Evolutionary conservation across 2,329 filamentous ascomycete species (phyloP).

Genomic region (Knufia fluminis): DNA sequence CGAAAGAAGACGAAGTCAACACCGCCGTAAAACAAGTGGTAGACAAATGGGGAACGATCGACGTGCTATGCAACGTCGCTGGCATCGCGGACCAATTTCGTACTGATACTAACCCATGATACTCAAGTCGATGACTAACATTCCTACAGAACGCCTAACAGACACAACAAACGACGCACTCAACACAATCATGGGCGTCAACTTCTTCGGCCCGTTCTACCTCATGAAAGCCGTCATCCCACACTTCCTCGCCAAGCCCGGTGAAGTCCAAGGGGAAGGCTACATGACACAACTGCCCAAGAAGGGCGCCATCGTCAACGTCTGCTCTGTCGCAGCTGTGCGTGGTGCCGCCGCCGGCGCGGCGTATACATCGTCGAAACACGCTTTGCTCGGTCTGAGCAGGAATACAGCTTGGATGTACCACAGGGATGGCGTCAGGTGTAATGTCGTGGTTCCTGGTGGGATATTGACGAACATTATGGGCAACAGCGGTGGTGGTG

Average conservation of each 20-base stretch:
- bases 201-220: conserved; percentile 36
- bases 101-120: neutral
- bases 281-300: neutral
- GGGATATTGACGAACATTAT: conserved; percentile 49
- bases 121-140: no score
- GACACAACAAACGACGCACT: conserved; percentile 32
- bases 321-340: conserved; percentile 32
- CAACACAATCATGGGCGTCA: conserved; percentile 34
- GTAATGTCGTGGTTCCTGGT: conserved; percentile 43
- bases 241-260: conserved; percentile 6
- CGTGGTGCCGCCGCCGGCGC: conserved; percentile 30
- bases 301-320: conserved; percentile 32
- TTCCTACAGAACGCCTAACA: conserved; percentile 11
- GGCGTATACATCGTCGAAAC: conserved; percentile 47
- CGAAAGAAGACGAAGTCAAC: conserved; percentile 10
- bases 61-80: conserved; percentile 39
- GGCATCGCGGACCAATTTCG: conserved; percentile 32
- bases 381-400: conserved; percentile 46
- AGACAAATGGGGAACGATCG: conserved; percentile 21
- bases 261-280: neutral
- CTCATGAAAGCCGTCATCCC: conserved; percentile 38
- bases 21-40: conserved; percentile 5
- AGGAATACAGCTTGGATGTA: conserved; percentile 52
- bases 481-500: neutral
- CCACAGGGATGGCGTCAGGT: conserved; percentile 44